phyloP scores from a whole-genome alignment of 1,139 yeast genomes.

The Protomyces lactucae-debilis region DNA sequence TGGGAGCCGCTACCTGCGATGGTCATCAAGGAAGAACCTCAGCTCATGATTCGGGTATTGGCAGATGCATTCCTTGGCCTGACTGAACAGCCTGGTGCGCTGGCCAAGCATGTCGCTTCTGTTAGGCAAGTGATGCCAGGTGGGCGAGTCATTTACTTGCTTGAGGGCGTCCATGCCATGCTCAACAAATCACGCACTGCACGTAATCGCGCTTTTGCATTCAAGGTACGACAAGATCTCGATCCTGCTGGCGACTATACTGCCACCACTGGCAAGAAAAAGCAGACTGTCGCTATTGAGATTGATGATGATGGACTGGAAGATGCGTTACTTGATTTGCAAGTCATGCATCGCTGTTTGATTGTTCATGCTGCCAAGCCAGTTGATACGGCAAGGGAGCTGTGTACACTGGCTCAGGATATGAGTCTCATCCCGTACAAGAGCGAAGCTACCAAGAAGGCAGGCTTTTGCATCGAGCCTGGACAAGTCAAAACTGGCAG shows the following conservation, averaged over 20 bases:
- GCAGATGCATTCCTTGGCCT: constrained; percentile 30
- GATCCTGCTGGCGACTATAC: constrained; percentile 6
- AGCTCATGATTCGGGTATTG: constrained; percentile 27
- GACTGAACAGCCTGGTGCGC: constrained; percentile 13
- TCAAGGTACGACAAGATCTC: constrained; percentile 29
- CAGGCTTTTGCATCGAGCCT: constrained; percentile 31
- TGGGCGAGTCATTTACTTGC: constrained; percentile 30
- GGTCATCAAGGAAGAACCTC: constrained; percentile 30
- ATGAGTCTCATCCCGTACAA: constrained; percentile 33
- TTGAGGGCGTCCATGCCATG: constrained; percentile 31
- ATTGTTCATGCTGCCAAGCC: constrained; percentile 31
- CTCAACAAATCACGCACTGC: constrained; percentile 24
- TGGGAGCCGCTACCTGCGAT: constrained; percentile 32
- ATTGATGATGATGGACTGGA: constrained; percentile 29
- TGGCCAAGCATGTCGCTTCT: constrained; percentile 14
- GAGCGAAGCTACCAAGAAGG: constrained; percentile 21
- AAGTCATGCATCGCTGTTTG: constrained; percentile 28
- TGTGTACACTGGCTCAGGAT: constrained; percentile 31
- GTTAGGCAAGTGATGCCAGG: constrained; percentile 19
- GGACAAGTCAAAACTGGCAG: constrained; percentile 33
- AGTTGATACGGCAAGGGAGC: constrained; percentile 32
- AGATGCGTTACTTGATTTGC: constrained; percentile 30
- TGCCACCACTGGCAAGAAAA: background rate
- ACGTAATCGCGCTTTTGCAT: constrained; percentile 29
- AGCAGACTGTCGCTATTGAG: background rate